These are phyloP conservation scores for Schwanniomyces occidentalis DNA, from an alignment of 805 yeast species.

Conservation along the genomic window DNA sequence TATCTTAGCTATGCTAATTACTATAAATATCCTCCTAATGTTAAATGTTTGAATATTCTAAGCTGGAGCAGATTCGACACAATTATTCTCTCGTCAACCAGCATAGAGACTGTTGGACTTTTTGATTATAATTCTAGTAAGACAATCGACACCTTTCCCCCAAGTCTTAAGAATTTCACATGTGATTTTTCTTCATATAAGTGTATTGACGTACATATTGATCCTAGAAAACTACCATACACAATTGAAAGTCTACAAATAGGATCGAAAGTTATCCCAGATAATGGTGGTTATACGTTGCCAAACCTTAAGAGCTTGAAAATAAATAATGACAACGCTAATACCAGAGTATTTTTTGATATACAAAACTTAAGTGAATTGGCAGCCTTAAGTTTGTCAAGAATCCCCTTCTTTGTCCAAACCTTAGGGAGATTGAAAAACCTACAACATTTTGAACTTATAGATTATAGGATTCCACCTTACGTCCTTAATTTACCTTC, in stretches of 20 bases:
- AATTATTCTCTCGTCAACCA: neutral
- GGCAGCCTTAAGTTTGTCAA: conserved; percentile 2
- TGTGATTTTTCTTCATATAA: conserved; percentile 1
- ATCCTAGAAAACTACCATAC: conserved; percentile 1
- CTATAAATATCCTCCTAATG: conserved; percentile 1
- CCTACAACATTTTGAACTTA: neutral
- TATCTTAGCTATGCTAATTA: neutral
- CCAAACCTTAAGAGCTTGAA: conserved; percentile 1
- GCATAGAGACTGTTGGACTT: conserved; percentile 2
- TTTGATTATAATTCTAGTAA: conserved; percentile 3
- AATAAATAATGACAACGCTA: conserved; percentile 2
- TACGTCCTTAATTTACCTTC: neutral
- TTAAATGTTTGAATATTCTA: neutral
- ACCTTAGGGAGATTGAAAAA: neutral
- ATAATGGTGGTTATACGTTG: conserved; percentile 4
- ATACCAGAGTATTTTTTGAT: conserved; percentile 1
- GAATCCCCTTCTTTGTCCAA: conserved; percentile 1
- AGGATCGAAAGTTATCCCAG: conserved; percentile 1
- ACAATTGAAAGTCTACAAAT: conserved; percentile 1
- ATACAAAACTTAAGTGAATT: conserved; percentile 1
- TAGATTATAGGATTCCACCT: conserved; percentile 3
- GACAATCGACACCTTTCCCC: conserved; percentile 1
- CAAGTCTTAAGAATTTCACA: conserved; percentile 1
- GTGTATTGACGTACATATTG: conserved; percentile 1
- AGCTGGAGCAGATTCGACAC: neutral